A percentile compares a stretch with the other conserved stretches of the same genome.
phyloP scores from a whole-genome alignment of 192 early-diverging fungal genomes.

The Rhizophlyctis rosea region DNA sequence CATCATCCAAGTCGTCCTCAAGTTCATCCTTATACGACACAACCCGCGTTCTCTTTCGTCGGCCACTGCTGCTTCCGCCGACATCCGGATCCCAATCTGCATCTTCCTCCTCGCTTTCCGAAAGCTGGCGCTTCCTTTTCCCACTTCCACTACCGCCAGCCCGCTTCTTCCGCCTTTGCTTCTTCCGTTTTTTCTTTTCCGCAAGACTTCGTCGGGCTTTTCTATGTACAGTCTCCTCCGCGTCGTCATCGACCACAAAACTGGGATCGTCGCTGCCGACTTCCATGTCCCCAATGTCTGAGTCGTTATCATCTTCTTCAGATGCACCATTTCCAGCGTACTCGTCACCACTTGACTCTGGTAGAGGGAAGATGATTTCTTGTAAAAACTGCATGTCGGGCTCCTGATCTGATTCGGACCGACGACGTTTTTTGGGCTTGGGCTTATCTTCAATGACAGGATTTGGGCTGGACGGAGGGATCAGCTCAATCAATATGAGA shows the following conservation, averaged over 20 bases:
- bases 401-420: constrained; percentile 14
- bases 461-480: no score
- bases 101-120: neutral
- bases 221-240: constrained; percentile 1
- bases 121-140: no score
- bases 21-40: no score
- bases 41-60: no score
- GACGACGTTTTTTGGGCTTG: neutral
- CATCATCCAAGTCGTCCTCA: no score
- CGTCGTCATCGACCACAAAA: constrained; percentile 20
- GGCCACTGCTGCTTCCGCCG: no score
- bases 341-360: constrained; percentile 33
- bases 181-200: neutral
- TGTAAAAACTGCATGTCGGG: neutral
- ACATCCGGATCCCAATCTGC: constrained; percentile 6
- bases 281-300: constrained; percentile 7
- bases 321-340: constrained; percentile 23
- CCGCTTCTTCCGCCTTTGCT: constrained; percentile 10
- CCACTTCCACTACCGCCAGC: no score
- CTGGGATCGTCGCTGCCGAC: constrained; percentile 2
- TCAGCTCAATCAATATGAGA: no score
- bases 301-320: constrained; percentile 22
- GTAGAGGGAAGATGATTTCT: constrained; percentile 24
- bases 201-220: no score
- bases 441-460: neutral